Evolutionary conservation across 2,329 filamentous ascomycete genomes (phyloP), one percentile per base, ranked within the genome.

Genomic region (Aureobasidium vineae): DNA sequence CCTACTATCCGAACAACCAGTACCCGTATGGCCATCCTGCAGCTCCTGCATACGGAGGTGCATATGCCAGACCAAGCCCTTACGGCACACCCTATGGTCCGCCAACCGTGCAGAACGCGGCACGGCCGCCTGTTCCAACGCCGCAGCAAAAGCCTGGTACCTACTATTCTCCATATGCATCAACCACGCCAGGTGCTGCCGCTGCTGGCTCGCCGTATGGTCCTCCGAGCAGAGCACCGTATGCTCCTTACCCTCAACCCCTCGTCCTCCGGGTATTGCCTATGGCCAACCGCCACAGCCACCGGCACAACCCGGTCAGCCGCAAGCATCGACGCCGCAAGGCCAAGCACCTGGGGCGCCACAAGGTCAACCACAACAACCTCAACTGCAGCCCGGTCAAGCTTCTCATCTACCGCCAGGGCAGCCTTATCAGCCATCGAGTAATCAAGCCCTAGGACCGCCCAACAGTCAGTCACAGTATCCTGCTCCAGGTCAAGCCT

Each of bases 151-250:
- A 63, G 41, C 67, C 67, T 33, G 69, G 68, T 10, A 69, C 65
- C 11, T 70, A 70, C 53, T 70, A 69, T 23, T 70, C 69, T 26
- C 69, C 69, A 13, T 70, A 70, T 56, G 69, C 69, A n/a, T 59
- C 68, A 3, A 69, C 68, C 33, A 66, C 69, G 33, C 68, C 66
- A n/a, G 64, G 59, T 41, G 43, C 66, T 28, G 64, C 65, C 33
- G 47, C 63, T 38, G 59, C 64, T 23, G 60, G 40, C 5, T 69
- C 68, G 13, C 66, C 67, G 2, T 69, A 69, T 63, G 68, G 64
- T 21, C 66, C 68, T 11, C 68, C 65, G 11, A 56, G 63, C 23
- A 61, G 68, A 40, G 66, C 66, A 5, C 68, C 68, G 8, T 68
- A 69, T 41, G 66, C 66, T 38, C 66, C 66, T 6, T 63, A 63